These are phyloP conservation scores for Lecanoromycetidae sp. DNA, from an alignment of 2,329 filamentous ascomycete genomes.

Conservation along the genomic window DNA sequence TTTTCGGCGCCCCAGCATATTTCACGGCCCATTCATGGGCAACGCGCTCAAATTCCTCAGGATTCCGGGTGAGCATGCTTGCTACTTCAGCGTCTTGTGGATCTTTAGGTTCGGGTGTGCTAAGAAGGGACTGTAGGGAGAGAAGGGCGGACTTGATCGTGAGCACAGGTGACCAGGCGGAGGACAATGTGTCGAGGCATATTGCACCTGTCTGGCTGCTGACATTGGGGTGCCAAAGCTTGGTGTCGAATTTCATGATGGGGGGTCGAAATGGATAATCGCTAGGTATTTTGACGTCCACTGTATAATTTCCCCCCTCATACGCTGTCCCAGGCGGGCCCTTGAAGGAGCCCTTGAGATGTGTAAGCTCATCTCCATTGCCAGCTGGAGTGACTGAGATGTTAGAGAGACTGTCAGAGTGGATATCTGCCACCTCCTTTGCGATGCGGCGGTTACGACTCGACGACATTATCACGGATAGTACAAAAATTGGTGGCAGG, in stretches of 20 bases:
- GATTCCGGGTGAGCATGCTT: constrained; percentile 70
- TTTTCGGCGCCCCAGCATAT: constrained; percentile 63
- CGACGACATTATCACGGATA: constrained; percentile 35
- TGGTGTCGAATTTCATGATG: constrained; percentile 80
- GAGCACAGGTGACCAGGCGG: constrained; percentile 87
- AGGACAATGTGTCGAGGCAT: constrained; percentile 82
- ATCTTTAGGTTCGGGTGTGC: constrained; percentile 87
- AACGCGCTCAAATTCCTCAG: constrained; percentile 64
- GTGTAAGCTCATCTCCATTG: constrained; percentile 58
- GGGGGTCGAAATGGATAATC: constrained; percentile 93
- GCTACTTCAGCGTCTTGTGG: constrained; percentile 95
- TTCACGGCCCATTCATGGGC: constrained; percentile 85
- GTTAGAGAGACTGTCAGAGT: constrained; percentile 58
- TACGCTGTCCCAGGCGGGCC: constrained; percentile 91
- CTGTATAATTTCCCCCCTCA: constrained; percentile 66
- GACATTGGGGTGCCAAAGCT: constrained; percentile 95
- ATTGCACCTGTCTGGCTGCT: constrained; percentile 92
- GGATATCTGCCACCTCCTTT: constrained; percentile 39
- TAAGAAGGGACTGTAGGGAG: constrained; percentile 83
- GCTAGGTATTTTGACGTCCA: constrained; percentile 77
- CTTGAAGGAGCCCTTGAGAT: constrained; percentile 69
- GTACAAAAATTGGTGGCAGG: too few species aligned
- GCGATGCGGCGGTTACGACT: constrained; percentile 45
- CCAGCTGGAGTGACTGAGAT: constrained; percentile 56
- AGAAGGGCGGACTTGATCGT: constrained; percentile 93